These are phyloP conservation scores for Monosporascus sp. DNA, from an alignment of 2,329 filamentous ascomycete species.

Conservation along the genomic window DNA sequence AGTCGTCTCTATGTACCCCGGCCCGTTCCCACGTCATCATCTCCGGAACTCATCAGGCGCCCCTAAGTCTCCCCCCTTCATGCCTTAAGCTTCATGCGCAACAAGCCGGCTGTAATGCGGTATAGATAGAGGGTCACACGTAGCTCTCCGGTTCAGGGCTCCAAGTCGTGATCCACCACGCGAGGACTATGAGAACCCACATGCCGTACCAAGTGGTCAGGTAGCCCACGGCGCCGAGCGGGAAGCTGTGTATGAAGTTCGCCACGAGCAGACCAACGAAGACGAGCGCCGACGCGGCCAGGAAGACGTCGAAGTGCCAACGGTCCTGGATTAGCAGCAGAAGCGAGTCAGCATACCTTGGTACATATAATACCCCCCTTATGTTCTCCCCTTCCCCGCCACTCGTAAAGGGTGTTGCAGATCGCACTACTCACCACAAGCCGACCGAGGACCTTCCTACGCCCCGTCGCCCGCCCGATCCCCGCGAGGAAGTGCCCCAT, in stretches of 20 bases:
- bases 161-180: constrained; percentile 10
- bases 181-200: constrained; percentile 10
- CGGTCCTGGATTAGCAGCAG: constrained; percentile 4
- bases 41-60: too few relatives aligned
- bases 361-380: too few relatives aligned
- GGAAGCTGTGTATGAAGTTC: constrained; percentile 2
- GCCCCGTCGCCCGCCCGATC: constrained; percentile 7
- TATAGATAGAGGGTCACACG: background rate
- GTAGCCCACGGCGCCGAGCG: constrained; percentile 6
- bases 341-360: background rate
- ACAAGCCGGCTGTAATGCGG: too few relatives aligned
- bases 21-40: too few relatives aligned
- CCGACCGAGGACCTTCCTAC: constrained; percentile 4
- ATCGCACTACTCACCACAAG: constrained; percentile 5
- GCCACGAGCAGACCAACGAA: constrained; percentile 1
- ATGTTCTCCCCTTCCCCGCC: too few relatives aligned
- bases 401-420: too few relatives aligned
- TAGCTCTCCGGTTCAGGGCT: constrained; percentile 5
- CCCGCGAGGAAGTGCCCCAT: constrained; percentile 8
- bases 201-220: constrained; percentile 12
- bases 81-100: too few relatives aligned
- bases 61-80: too few relatives aligned
- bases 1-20: too few relatives aligned
- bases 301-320: constrained; percentile 10
- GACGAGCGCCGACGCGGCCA: constrained; percentile 6